Conservation (phyloP, 257 asterid species). For the Vinca minor region DNA sequence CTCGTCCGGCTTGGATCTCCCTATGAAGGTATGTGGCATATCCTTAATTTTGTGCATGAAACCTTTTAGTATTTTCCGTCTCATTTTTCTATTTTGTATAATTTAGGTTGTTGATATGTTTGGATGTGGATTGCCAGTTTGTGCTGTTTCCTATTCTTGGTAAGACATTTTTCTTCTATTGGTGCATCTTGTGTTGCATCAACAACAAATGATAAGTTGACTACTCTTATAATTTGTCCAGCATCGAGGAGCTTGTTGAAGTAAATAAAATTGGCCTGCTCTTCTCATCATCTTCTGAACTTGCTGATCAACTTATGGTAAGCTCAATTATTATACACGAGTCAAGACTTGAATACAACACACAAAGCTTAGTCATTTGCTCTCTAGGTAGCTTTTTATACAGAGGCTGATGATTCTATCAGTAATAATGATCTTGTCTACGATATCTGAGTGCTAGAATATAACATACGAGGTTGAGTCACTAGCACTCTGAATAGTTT, state of each 20-base stretch:
- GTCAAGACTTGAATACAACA: neutral
- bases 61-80: slow-evolving; percentile 5
- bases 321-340: slow-evolving; percentile 16
- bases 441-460: neutral
- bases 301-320: slow-evolving; percentile 94
- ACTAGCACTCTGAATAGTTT: neutral
- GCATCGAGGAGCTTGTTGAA: slow-evolving; percentile 85
- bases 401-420: neutral
- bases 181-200: slow-evolving; percentile 1
- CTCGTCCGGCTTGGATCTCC: slow-evolving; percentile 90
- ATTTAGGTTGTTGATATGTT: slow-evolving; percentile 92
- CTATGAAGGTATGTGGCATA: slow-evolving; percentile 67
- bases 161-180: slow-evolving; percentile 22
- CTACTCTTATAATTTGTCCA: slow-evolving; percentile 24
- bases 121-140: slow-evolving; percentile 96
- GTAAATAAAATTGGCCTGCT: slow-evolving; percentile 81
- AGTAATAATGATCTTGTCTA: neutral
- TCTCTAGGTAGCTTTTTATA: neutral
- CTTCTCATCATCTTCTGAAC: slow-evolving; percentile 84
- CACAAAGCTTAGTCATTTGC: neutral
- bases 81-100: slow-evolving; percentile 14
- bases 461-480: neutral
- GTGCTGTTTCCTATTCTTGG: slow-evolving; percentile 98
- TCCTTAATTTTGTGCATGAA: slow-evolving; percentile 7
- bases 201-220: slow-evolving; percentile 9